Base-by-base conservation (phyloP, 805 yeast genomes). In the Cyberlindnera misumaiensis region DNA sequence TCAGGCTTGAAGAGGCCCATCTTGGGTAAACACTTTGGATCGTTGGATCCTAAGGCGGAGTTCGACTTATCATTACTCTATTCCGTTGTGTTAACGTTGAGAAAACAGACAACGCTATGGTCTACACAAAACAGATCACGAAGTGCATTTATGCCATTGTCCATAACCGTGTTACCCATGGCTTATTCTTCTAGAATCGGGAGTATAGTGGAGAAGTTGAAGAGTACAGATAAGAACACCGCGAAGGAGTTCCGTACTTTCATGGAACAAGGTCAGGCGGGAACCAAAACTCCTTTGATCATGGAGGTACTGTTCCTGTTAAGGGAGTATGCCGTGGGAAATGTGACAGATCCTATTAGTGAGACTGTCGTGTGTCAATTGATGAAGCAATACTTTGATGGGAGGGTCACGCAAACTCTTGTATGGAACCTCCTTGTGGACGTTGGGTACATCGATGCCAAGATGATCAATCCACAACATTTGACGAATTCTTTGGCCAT, bases 261-360 rank as follows among this genome's bases (percentile, higher is more conserved):
- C 8, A 43, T 62, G 27, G 29, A 42, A 9, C 22, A 30, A 0
- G 36, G 49, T 3, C 38, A 45, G 20, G 24, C 24, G 3, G 25
- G 32, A 3, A 29, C 50, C 2, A 28, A 27, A 1, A 25, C 30
- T 1, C n/a, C 12, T 3, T 16, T 27, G 8, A 66, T 60, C 42
- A 55, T 64, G 0, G 64, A 66, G 2, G 57, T 73, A 4, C 51
- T 79, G 11, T 62, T 60, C 15, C 45, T 80, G 34, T 52, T 82
- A 38, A 72, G 69, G 42, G 73, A 74, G 30, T 81, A 74, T 52
- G 67, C 75, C 3, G 72, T 75, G 6, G 81, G 78, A 0, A 76
- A 78, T 34, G 50, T 72, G 25, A 52, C 61, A 13, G 70, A 74
- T 50, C 67, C 70, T 15, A 64, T 62, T 3, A 56, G 71, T 6